Base-by-base conservation (phyloP, 345 rosid genomes). In the Sisymbrium irio region DNA sequence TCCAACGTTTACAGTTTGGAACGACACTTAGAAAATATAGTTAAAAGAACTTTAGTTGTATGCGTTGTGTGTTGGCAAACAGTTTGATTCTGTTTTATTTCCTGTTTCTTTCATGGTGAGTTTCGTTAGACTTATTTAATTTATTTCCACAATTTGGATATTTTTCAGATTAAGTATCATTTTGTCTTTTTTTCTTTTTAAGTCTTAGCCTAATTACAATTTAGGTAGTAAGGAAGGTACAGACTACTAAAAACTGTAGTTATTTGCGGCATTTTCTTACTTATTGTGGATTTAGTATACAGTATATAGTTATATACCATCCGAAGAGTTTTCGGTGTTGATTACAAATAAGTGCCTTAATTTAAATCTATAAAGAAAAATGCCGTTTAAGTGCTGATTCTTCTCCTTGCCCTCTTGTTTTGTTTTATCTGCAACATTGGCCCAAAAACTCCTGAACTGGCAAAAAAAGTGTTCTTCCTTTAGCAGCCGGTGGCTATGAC, bases 1-100 rank as follows among this genome's bases (percentile, higher is more conserved):
- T 72, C 79, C 87, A 65, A 62, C 82, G 45, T 89, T 89, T 77
- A 72, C 88, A 0, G 86, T 85, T 35, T 87, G 90, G 96, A 89
- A 84, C 17, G 83, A 78, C 20, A 57, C 85, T 37, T 89, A 73
- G 41, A 20, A 51, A 5, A 18, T 10, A 27, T 4, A 19, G 11
- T 14, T 1, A 25, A 45, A 27, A 18, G 50, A 32, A 49, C n/a
- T 75, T 67, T 61, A 54, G 65, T 62, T 59, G 8, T 61, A 44
- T 69, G 51, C 8, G 55, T 61, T 53, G 49, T 57, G 66, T 69
- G 75, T 14, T 62, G 25, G 19, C 22, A 42, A 45, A 69, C 75
- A 45, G 22, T 63, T 62, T 62, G 57, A 53, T 53, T 68, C 32
- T 30, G 68, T 50, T 41, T 61, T n/a, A 4, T 1, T 5, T 17